Evolutionary conservation across 2,329 filamentous ascomycete genomes (phyloP).

Genomic region (Macroventuria anomochaeta): DNA sequence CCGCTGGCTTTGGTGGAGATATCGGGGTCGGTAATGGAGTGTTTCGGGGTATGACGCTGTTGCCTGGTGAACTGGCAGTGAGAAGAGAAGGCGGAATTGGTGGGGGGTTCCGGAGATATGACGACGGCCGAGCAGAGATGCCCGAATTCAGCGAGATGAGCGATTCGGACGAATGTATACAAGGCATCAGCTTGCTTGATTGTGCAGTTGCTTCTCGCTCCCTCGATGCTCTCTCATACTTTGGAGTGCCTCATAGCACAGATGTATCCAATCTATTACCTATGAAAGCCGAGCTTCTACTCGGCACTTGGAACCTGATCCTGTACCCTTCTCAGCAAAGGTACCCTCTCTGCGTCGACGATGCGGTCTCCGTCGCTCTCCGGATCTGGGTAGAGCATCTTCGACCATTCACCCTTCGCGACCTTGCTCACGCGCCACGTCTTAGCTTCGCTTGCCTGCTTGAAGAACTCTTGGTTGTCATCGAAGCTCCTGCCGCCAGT

Average conservation of each 20-base stretch:
- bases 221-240: neutral
- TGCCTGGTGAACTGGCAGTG: conserved; percentile 1
- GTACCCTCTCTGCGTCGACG: conserved; percentile 54
- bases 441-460: conserved; percentile 57
- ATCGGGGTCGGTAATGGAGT: neutral
- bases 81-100: neutral
- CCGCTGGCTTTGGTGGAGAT: conserved; percentile 4
- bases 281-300: conserved; percentile 10
- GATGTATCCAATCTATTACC: conserved; percentile 7
- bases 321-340: conserved; percentile 52
- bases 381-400: conserved; percentile 51
- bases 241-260: neutral
- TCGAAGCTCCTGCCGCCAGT: conserved; percentile 65
- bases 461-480: conserved; percentile 66
- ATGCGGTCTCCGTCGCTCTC: conserved; percentile 41
- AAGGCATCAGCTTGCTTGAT: neutral
- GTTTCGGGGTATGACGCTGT: neutral
- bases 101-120: conserved; percentile 8
- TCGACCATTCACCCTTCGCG: conserved; percentile 58
- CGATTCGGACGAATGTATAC: neutral
- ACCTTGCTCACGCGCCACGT: conserved; percentile 63
- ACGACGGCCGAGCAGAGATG: neutral
- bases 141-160: neutral
- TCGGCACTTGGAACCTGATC: conserved; percentile 51
- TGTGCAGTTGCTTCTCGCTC: neutral